A percentile compares a stretch with the other conserved stretches of the same genome.
phyloP scores from a whole-genome alignment of 1,139 yeast species.

The Pichia sp. region DNA sequence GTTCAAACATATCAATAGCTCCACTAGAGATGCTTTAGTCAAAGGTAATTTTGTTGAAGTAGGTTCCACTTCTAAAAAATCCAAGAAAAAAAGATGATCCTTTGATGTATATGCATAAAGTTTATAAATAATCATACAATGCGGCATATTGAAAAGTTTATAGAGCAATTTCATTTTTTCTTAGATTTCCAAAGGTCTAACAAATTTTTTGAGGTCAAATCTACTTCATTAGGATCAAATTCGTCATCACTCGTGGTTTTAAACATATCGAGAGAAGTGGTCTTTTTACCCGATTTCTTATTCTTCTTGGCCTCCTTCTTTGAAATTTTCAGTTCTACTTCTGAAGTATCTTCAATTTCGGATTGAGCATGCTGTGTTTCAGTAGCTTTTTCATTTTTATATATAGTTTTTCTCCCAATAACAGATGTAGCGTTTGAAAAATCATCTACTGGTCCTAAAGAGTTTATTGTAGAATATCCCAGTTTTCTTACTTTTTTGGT shows the following conservation, averaged over 20 bases:
- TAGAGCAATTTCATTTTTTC: slow-evolving; percentile 3
- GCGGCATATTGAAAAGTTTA: not conserved
- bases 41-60: slow-evolving; percentile 47
- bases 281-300: slow-evolving; percentile 16
- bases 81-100: slow-evolving; percentile 16
- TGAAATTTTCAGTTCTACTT: not conserved
- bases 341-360: too few species aligned
- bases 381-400: not conserved
- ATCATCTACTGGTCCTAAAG: slow-evolving; percentile 6
- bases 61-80: not conserved
- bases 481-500: slow-evolving; percentile 32
- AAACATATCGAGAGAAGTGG: slow-evolving; percentile 12
- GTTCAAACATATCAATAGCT: slow-evolving; percentile 85
- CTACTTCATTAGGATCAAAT: slow-evolving; percentile 8
- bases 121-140: not conserved
- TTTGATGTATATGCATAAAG: not conserved
- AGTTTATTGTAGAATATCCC: slow-evolving; percentile 38
- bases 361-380: not conserved
- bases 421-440: not conserved
- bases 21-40: slow-evolving; percentile 77
- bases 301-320: slow-evolving; percentile 13
- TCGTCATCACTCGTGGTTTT: slow-evolving; percentile 5
- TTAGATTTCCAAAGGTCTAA: slow-evolving; percentile 16
- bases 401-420: slow-evolving; percentile 26
- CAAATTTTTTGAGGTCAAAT: slow-evolving; percentile 11